phyloP scores from a whole-genome alignment of 2,329 filamentous ascomycete genomes.

The Westerdykella aurantiaca region DNA sequence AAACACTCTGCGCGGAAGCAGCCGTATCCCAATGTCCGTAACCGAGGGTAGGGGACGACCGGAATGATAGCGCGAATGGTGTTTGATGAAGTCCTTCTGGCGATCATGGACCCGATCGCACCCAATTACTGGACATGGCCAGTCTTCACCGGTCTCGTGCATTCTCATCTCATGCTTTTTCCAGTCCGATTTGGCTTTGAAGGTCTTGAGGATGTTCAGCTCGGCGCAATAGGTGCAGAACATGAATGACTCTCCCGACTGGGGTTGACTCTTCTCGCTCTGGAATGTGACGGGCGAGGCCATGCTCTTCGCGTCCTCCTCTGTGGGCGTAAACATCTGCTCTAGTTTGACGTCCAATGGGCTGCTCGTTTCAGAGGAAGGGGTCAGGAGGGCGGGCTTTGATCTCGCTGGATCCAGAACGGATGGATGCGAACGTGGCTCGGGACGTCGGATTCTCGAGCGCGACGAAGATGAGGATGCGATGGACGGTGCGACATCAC shows the following conservation, averaged over 20 bases:
- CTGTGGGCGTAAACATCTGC: slow-evolving; percentile 26
- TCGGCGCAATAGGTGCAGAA: slow-evolving; percentile 38
- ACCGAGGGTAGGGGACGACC: slow-evolving; percentile 30
- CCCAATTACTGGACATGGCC: slow-evolving; percentile 31
- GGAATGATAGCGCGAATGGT: slow-evolving; percentile 34
- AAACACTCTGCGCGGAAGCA: slow-evolving; percentile 31
- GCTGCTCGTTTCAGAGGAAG: slow-evolving; percentile 27
- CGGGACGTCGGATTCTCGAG: slow-evolving; percentile 18
- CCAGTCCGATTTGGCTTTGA: slow-evolving; percentile 38
- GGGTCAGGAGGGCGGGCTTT: slow-evolving; percentile 24
- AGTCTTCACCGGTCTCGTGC: slow-evolving; percentile 37
- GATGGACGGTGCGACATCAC: slow-evolving; percentile 25
- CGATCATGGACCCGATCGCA: slow-evolving; percentile 34
- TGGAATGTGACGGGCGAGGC: slow-evolving; percentile 19
- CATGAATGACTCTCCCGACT: slow-evolving; percentile 31
- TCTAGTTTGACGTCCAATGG: slow-evolving; percentile 27
- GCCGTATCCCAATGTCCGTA: slow-evolving; percentile 31
- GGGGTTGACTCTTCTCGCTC: slow-evolving; percentile 17
- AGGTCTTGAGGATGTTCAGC: slow-evolving; percentile 30
- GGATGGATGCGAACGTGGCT: slow-evolving; percentile 32
- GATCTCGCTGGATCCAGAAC: slow-evolving; percentile 31
- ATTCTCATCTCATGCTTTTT: slow-evolving; percentile 37
- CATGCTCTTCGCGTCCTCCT: slow-evolving; percentile 24
- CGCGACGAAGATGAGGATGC: slow-evolving; percentile 26
- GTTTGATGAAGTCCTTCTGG: slow-evolving; percentile 35